Percentiles rank a stretch among this genome's conserved stretches.
Evolutionary conservation across 805 yeast genomes (phyloP).

Genomic region (Monosporozyma yasuniensis): DNA sequence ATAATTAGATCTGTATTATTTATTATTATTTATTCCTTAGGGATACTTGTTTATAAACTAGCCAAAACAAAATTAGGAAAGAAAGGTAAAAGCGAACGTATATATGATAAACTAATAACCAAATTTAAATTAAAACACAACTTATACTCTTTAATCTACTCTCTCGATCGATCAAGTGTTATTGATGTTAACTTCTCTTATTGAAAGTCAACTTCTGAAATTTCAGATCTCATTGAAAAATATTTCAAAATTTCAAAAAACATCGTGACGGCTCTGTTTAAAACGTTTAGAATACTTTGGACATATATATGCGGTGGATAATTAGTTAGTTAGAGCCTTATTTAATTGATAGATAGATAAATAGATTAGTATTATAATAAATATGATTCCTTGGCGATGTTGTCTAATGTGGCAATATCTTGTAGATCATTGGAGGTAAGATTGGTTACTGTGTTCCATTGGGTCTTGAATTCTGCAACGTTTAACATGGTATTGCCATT

Average conservation of each 20-base stretch:
- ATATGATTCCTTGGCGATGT: constrained; percentile 45
- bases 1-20: too few species aligned
- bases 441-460: background rate
- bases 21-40: background rate
- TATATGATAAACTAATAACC: too few species aligned
- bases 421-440: constrained; percentile 39
- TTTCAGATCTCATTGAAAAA: background rate
- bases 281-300: background rate
- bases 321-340: too few species aligned
- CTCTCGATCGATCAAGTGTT: too few species aligned
- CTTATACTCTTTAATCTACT: too few species aligned
- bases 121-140: too few species aligned
- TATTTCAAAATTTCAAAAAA: background rate
- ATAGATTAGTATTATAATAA: background rate
- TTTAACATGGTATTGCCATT: constrained; percentile 1
- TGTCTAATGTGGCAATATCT: constrained; percentile 46
- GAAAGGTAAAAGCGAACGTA: background rate
- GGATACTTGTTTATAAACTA: background rate
- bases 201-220: too few species aligned
- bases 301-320: background rate
- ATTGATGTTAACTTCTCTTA: too few species aligned
- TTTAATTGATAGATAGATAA: background rate
- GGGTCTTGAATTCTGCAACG: constrained; percentile 15
- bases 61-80: background rate
- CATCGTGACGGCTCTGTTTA: background rate